A percentile compares a stretch with the other conserved stretches of the same genome.
phyloP scores from a whole-genome alignment of 1,284 basidiomycete genomes.

The Cutaneotrichosporon mucoides region DNA sequence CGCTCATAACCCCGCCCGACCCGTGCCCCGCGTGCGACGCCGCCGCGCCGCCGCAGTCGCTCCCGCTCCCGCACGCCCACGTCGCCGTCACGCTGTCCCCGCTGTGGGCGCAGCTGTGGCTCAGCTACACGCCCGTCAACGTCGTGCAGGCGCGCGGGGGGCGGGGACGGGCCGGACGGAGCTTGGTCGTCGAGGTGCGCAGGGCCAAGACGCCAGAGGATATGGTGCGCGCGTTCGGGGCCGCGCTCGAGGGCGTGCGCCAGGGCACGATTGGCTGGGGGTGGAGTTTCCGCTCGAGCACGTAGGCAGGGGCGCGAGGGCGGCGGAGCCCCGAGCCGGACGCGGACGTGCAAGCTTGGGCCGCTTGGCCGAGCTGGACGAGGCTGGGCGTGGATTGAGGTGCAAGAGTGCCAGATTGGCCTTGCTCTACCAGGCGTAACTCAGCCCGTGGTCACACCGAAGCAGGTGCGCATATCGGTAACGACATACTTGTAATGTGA shows the following conservation, averaged over 20 bases:
- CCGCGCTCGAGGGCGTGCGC: constrained; percentile 32
- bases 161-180: constrained; percentile 16
- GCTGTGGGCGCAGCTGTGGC: constrained; percentile 32
- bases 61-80: constrained; percentile 32
- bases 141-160: background rate
- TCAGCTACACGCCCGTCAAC: constrained; percentile 21
- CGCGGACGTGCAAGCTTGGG: too few relatives aligned
- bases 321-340: too few relatives aligned
- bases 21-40: background rate
- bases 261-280: constrained; percentile 35
- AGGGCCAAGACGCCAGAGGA: constrained; percentile 25
- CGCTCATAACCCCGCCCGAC: constrained; percentile 15
- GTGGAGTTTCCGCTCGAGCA: constrained; percentile 2
- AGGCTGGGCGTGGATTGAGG: too few relatives aligned
- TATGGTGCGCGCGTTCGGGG: constrained; percentile 23
- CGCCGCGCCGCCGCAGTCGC: background rate
- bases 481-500: too few relatives aligned
- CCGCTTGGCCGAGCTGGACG: too few relatives aligned
- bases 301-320: background rate
- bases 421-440: too few relatives aligned
- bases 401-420: too few relatives aligned
- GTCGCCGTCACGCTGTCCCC: constrained; percentile 32
- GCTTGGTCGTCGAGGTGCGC: constrained; percentile 34
- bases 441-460: too few relatives aligned
- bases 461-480: too few relatives aligned